Evolutionary conservation across 1,139 yeast species (phyloP).

Genomic region (Candida smagusa): DNA sequence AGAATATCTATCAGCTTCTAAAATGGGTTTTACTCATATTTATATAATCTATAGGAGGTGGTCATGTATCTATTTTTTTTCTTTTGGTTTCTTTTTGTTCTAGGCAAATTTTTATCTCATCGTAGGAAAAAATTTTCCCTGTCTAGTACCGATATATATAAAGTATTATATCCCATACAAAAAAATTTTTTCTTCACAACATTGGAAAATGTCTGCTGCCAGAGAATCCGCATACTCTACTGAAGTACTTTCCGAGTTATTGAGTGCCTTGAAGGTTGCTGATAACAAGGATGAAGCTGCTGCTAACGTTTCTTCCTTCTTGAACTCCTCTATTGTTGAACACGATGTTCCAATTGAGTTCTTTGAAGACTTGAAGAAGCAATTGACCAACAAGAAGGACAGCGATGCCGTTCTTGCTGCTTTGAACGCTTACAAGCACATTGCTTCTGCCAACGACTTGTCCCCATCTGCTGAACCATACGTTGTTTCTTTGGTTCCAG

Average conservation of each 20-base stretch:
- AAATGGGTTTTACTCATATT: too few species aligned
- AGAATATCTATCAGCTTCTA: too few species aligned
- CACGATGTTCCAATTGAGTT: constrained; percentile 95
- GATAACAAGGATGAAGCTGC: constrained; percentile 88
- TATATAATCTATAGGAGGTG: not conserved
- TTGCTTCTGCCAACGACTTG: constrained; percentile 76
- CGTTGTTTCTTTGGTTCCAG: constrained; percentile 71
- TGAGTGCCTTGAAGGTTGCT: constrained; percentile 89
- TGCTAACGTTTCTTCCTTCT: constrained; percentile 84
- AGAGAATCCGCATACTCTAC: constrained; percentile 62
- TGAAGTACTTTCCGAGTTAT: constrained; percentile 90
- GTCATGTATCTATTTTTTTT: constrained; percentile 2
- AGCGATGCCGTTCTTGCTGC: constrained; percentile 65
- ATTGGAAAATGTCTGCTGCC: constrained; percentile 56
- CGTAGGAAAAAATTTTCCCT: constrained; percentile 5
- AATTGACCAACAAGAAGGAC: constrained; percentile 79
- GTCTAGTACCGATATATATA: not conserved
- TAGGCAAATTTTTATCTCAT: constrained; percentile 5
- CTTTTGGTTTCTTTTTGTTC: not conserved
- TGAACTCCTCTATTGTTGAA: constrained; percentile 96
- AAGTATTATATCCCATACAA: not conserved
- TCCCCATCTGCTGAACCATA: constrained; percentile 94
- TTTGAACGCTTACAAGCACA: constrained; percentile 78
- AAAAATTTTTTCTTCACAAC: constrained; percentile 15
- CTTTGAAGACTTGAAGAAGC: constrained; percentile 72